Evolutionary conservation across 129 eudicot species (phyloP).

Genomic region (Heracleum sosnowskyi): DNA sequence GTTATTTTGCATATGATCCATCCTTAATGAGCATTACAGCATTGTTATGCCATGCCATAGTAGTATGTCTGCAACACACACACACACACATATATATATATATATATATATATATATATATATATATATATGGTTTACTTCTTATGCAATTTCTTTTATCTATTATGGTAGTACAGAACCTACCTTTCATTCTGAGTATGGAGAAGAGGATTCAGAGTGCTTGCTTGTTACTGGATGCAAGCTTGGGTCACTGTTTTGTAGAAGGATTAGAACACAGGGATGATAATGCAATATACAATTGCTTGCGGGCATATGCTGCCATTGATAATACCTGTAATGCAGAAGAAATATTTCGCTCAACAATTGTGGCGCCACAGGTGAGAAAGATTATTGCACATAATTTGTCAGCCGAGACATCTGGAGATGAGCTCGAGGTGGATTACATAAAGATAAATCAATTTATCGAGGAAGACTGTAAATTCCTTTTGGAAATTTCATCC

Average conservation of each 20-base stretch:
- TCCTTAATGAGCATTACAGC: background rate
- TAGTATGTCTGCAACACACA: background rate
- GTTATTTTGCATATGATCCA: background rate
- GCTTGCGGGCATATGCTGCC: slow-evolving; percentile 98
- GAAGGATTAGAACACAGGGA: slow-evolving; percentile 89
- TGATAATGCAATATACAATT: slow-evolving; percentile 86
- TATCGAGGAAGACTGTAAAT: slow-evolving; percentile 75
- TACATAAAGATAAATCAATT: slow-evolving; percentile 48
- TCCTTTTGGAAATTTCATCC: slow-evolving; percentile 76
- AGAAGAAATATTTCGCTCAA: slow-evolving; percentile 80
- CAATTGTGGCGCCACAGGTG: slow-evolving; percentile 67
- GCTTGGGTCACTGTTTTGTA: slow-evolving; percentile 90
- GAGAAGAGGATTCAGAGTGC: slow-evolving; percentile 88
- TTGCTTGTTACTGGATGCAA: slow-evolving; percentile 65
- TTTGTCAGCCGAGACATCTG: slow-evolving; percentile 47
- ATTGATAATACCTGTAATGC: slow-evolving; percentile 81
- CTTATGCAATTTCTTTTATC: slow-evolving; percentile 25
- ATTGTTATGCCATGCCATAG: background rate
- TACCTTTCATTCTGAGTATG: slow-evolving; percentile 93
- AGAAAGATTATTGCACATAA: slow-evolving; percentile 58
- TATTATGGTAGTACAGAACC: slow-evolving; percentile 90
- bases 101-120: too few relatives aligned
- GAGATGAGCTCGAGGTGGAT: slow-evolving; percentile 83
- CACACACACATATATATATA: too few relatives aligned
- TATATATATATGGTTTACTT: slow-evolving; percentile 1